A percentile compares a stretch with the other conserved stretches of the same genome.
Conservation (phyloP, 306 rosid genomes). For the Gleditsia sinensis region DNA sequence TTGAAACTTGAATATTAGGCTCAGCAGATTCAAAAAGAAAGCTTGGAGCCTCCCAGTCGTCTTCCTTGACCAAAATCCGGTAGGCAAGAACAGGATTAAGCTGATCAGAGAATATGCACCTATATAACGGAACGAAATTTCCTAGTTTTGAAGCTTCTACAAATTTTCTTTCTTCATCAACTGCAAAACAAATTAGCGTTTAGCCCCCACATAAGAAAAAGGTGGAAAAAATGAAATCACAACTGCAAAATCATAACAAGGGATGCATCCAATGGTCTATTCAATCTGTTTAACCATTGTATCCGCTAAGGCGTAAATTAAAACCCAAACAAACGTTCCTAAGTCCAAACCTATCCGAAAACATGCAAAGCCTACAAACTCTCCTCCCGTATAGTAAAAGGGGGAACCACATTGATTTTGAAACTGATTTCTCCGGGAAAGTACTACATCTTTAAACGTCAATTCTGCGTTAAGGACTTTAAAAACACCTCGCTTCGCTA, state of each 20-base stretch:
- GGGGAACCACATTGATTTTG: too few relatives aligned
- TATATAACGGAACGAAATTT: constrained; percentile 65
- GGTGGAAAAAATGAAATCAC: too few relatives aligned
- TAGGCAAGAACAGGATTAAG: constrained; percentile 80
- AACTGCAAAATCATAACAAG: too few relatives aligned
- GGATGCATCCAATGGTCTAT: too few relatives aligned
- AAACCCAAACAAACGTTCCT: too few relatives aligned
- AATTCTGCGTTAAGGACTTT: too few relatives aligned
- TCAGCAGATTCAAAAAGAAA: constrained; percentile 84
- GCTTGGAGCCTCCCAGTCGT: constrained; percentile 77
- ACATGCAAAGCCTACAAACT: too few relatives aligned
- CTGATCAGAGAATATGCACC: constrained; percentile 73
- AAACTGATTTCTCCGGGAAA: too few relatives aligned
- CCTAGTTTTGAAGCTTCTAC: constrained; percentile 53
- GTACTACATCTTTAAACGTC: too few relatives aligned
- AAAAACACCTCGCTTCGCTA: not conserved
- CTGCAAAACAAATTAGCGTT: constrained; percentile 30
- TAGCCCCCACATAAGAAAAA: not conserved
- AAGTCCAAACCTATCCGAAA: too few relatives aligned
- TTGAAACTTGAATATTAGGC: constrained; percentile 41
- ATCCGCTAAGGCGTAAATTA: too few relatives aligned
- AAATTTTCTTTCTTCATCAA: constrained; percentile 46
- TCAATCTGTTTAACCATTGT: not conserved
- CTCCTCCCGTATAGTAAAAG: too few relatives aligned
- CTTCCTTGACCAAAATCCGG: constrained; percentile 67